phyloP scores from a whole-genome alignment of 805 yeast species.

The Kockiozyma suomiensis region DNA sequence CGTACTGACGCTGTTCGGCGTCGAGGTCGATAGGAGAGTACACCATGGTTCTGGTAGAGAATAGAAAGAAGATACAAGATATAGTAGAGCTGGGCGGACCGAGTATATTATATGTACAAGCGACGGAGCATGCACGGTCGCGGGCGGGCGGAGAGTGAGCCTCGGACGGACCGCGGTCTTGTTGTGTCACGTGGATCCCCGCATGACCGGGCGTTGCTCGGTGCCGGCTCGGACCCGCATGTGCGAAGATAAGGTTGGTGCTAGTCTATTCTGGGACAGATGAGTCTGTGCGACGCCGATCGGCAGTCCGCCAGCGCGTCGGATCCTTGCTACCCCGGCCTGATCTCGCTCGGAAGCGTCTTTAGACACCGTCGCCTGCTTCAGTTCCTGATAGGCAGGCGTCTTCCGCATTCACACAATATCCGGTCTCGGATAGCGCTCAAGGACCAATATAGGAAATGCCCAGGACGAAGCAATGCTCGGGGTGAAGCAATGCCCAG shows the following conservation, averaged over 20 bases:
- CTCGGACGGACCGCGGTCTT: neutral
- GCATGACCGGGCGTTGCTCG: conserved; percentile 11
- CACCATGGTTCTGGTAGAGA: conserved; percentile 42
- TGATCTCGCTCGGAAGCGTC: too few relatives aligned
- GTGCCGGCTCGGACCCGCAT: conserved; percentile 10
- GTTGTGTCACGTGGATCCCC: conserved; percentile 8
- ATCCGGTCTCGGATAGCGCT: too few relatives aligned
- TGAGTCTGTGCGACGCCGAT: too few relatives aligned
- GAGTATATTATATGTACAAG: neutral
- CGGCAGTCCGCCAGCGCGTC: too few relatives aligned
- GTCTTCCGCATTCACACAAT: too few relatives aligned
- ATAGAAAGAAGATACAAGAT: neutral
- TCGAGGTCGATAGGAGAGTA: conserved; percentile 61
- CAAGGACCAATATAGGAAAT: too few relatives aligned
- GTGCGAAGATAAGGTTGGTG: neutral
- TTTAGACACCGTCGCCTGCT: too few relatives aligned
- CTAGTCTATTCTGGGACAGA: neutral
- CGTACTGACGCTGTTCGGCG: conserved; percentile 65
- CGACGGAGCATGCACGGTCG: neutral
- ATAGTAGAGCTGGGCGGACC: too few relatives aligned
- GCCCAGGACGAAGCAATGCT: too few relatives aligned
- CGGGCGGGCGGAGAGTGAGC: conserved; percentile 4
- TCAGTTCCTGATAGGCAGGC: too few relatives aligned
- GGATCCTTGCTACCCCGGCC: too few relatives aligned
- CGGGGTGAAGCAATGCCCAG: too few relatives aligned